Conservation (phyloP, 2,329 filamentous ascomycete genomes). For the Hypoxylon sp. region DNA sequence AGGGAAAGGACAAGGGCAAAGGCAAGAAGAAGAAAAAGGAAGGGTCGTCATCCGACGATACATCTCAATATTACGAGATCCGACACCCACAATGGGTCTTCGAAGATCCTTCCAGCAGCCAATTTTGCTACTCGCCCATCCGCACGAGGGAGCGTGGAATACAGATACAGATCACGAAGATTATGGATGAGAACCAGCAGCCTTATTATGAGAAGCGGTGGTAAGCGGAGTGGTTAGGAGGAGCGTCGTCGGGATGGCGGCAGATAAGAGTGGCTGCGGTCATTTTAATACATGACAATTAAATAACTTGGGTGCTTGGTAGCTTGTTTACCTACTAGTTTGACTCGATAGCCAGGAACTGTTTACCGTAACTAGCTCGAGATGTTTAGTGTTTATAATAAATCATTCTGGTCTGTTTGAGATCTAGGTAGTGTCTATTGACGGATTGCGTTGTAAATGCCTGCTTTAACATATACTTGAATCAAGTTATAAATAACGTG, state of each 20-base stretch:
- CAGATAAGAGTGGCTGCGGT: slow-evolving; percentile 31
- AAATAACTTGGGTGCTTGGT: too few relatives aligned
- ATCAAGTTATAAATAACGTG: too few relatives aligned
- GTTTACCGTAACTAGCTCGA: not conserved
- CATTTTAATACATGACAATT: too few relatives aligned
- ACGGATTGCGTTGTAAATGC: not conserved
- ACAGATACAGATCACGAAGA: not conserved
- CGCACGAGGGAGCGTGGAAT: not conserved
- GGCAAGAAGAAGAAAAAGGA: not conserved
- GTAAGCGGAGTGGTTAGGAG: not conserved
- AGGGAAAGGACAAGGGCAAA: not conserved
- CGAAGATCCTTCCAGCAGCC: not conserved
- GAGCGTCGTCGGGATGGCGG: slow-evolving; percentile 8
- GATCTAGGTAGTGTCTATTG: not conserved
- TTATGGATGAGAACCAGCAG: not conserved
- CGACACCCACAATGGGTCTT: not conserved
- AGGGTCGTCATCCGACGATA: not conserved
- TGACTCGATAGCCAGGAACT: not conserved
- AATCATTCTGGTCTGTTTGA: not conserved
- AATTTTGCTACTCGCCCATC: slow-evolving; percentile 20
- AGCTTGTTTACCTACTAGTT: not conserved
- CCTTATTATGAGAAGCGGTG: not conserved
- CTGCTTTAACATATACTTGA: too few relatives aligned
- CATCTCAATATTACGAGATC: not conserved
- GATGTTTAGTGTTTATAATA: not conserved